phyloP scores from a whole-genome alignment of 768 basidiomycete genomes.

The Naganishia vaughanmartiniae region DNA sequence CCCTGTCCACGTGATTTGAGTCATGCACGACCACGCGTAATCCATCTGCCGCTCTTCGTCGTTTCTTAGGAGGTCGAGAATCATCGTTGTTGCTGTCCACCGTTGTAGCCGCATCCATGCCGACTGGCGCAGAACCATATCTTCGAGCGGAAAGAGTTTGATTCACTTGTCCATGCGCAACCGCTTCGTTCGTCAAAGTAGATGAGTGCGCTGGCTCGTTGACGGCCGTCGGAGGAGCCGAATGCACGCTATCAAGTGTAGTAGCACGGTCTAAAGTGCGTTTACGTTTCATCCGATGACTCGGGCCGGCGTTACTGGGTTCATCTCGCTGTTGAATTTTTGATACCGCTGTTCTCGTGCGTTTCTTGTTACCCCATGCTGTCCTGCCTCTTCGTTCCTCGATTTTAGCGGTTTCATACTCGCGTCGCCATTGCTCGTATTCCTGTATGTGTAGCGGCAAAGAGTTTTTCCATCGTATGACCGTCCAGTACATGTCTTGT shows the following conservation, averaged over 20 bases:
- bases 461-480: not conserved
- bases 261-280: not conserved
- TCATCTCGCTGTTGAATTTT: not conserved
- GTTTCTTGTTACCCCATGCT: slow-evolving; percentile 7
- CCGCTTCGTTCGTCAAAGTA: not conserved
- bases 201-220: not conserved
- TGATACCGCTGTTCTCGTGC: not conserved
- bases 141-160: too few relatives aligned
- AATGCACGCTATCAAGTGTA: not conserved
- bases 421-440: not conserved
- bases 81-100: not conserved
- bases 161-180: too few relatives aligned
- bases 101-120: not conserved
- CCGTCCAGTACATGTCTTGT: not conserved
- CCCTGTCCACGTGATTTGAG: too few relatives aligned
- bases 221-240: not conserved
- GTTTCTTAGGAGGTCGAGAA: not conserved
- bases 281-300: not conserved
- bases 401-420: not conserved
- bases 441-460: slow-evolving; percentile 6
- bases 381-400: not conserved
- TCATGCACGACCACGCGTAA: too few relatives aligned
- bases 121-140: not conserved
- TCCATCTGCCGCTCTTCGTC: not conserved
- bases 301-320: not conserved